These are phyloP conservation scores for Cystoisospora suis DNA, from an alignment of 169 alveolate species.

Conservation along the genomic window DNA sequence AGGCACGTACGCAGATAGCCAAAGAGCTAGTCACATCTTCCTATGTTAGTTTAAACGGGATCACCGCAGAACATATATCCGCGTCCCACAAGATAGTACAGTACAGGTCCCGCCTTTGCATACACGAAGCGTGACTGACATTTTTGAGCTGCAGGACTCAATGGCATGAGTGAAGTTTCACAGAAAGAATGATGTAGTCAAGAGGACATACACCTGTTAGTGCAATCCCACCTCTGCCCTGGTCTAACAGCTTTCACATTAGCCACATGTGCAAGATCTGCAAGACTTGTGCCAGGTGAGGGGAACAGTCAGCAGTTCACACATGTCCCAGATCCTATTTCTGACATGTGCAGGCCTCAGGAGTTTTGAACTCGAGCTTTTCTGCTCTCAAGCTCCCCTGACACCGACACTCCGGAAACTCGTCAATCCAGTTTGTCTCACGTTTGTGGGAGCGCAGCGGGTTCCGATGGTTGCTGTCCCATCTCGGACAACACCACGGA, in stretches of 20 bases:
- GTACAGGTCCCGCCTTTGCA: too few relatives aligned
- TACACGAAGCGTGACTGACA: too few relatives aligned
- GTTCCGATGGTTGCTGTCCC: neutral
- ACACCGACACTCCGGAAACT: neutral
- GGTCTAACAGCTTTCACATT: neutral
- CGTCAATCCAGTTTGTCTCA: conserved; percentile 21
- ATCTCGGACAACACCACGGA: neutral
- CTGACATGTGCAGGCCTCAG: neutral
- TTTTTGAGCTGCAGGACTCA: too few relatives aligned
- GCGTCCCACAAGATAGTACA: too few relatives aligned
- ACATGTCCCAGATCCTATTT: neutral
- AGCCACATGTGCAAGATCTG: neutral
- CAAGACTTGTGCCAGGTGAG: neutral
- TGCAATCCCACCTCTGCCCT: neutral
- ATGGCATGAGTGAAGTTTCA: too few relatives aligned
- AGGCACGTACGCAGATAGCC: too few relatives aligned
- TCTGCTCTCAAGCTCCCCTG: conserved; percentile 3
- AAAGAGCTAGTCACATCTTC: too few relatives aligned
- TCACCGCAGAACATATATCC: too few relatives aligned
- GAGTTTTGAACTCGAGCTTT: neutral
- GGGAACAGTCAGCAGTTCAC: neutral
- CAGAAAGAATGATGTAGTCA: too few relatives aligned
- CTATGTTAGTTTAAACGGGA: too few relatives aligned
- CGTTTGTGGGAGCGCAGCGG: neutral
- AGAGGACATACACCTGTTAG: too few relatives aligned